Percentiles rank a stretch among this genome's conserved stretches.
Conservation (phyloP, 169 alveolate species). For the Sarcocystis neurona region DNA sequence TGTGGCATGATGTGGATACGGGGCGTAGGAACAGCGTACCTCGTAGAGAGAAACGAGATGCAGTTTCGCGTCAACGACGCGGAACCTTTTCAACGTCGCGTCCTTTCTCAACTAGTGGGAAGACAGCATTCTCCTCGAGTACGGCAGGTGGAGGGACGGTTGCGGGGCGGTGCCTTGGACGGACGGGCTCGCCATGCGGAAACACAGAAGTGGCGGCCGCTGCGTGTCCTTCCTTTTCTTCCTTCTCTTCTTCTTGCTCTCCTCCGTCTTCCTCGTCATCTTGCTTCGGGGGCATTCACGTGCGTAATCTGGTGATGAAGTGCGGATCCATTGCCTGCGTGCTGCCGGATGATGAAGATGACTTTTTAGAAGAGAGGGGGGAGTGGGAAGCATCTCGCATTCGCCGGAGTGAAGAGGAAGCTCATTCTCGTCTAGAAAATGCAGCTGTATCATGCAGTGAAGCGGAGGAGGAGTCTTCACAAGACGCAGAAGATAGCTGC, state of each 20-base stretch:
- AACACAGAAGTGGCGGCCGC: not conserved
- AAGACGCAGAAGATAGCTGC: too few species aligned
- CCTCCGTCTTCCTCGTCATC: conserved; percentile 1
- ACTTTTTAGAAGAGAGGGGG: not conserved
- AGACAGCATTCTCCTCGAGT: too few species aligned
- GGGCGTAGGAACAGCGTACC: too few species aligned
- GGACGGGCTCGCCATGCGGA: not conserved
- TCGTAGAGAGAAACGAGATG: too few species aligned
- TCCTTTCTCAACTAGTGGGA: too few species aligned
- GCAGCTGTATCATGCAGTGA: not conserved
- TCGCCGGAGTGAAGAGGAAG: not conserved
- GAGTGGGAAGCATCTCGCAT: not conserved
- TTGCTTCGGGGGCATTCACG: not conserved
- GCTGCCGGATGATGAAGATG: conserved; percentile 46
- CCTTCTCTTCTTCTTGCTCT: not conserved
- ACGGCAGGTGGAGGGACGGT: too few species aligned
- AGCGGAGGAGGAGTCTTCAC: too few species aligned
- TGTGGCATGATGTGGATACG: too few species aligned
- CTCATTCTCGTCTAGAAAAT: not conserved
- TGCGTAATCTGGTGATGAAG: conserved; percentile 5
- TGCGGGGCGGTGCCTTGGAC: too few species aligned
- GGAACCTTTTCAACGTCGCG: too few species aligned
- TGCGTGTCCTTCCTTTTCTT: not conserved
- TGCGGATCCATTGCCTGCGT: conserved; percentile 44
- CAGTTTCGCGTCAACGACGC: too few species aligned